Conservation (phyloP, 164 flowering plant species). For the Chimonanthus salicifolius region DNA sequence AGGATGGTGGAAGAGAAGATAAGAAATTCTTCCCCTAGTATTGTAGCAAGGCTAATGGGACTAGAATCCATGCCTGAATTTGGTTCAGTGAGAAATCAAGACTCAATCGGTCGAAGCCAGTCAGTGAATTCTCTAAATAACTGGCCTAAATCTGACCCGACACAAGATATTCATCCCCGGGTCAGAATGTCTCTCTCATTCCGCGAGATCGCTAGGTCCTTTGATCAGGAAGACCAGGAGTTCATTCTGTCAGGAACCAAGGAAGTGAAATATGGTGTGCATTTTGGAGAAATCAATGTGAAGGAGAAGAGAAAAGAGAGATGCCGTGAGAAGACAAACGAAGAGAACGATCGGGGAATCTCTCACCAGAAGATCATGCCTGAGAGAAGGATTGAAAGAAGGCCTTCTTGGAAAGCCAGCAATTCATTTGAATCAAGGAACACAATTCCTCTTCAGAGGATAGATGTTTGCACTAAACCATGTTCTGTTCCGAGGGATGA, state of each 20-base stretch:
- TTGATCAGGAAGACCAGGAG: slow-evolving; percentile 24
- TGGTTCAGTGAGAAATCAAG: slow-evolving; percentile 2
- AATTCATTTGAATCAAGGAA: background rate
- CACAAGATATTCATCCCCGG: slow-evolving; percentile 31
- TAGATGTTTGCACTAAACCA: slow-evolving; percentile 9
- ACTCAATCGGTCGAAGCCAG: slow-evolving; percentile 42
- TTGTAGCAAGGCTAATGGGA: slow-evolving; percentile 71
- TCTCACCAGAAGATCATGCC: background rate
- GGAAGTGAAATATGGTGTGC: slow-evolving; percentile 13
- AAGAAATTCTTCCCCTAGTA: slow-evolving; percentile 24
- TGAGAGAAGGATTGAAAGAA: background rate
- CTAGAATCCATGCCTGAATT: slow-evolving; percentile 43
- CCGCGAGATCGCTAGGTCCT: slow-evolving; percentile 37
- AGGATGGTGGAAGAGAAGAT: background rate
- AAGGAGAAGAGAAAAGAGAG: slow-evolving; percentile 3
- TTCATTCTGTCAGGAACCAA: slow-evolving; percentile 14
- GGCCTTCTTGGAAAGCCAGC: too few relatives aligned
- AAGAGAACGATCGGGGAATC: background rate
- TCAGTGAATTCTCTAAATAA: slow-evolving; percentile 53
- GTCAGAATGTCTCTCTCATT: slow-evolving; percentile 51
- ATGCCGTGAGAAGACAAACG: background rate
- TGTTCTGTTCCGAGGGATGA: background rate
- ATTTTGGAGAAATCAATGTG: background rate
- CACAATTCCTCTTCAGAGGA: slow-evolving; percentile 4
- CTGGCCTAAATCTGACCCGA: slow-evolving; percentile 26